These are phyloP conservation scores for Backusella tarrabulga DNA, from an alignment of 192 early-diverging fungal species.

Conservation along the genomic window DNA sequence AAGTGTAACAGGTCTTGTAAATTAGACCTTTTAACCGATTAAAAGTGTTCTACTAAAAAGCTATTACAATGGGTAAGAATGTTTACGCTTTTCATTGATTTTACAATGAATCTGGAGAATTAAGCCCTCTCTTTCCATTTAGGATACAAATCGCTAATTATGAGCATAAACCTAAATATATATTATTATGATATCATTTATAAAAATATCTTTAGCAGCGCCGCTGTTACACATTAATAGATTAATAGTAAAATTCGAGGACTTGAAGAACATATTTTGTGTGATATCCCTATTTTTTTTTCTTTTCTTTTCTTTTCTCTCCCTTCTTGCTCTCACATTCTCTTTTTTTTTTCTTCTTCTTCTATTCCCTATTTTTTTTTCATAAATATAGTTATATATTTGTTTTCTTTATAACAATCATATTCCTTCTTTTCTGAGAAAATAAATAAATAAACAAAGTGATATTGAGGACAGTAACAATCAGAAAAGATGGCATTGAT, in stretches of 20 bases:
- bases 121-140: background rate
- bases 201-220: background rate
- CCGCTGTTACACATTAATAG: background rate
- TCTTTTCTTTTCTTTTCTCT: background rate
- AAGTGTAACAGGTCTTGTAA: background rate
- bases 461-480: background rate
- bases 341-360: background rate
- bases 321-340: background rate
- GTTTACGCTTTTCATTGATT: background rate
- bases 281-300: conserved; percentile 1
- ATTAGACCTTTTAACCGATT: background rate
- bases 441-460: background rate
- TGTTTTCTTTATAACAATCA: background rate
- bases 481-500: background rate
- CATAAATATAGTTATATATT: background rate
- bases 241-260: background rate
- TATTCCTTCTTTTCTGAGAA: background rate
- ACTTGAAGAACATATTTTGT: background rate
- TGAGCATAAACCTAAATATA: background rate
- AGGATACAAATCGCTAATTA: background rate
- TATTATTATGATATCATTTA: background rate
- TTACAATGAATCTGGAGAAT: too few relatives aligned
- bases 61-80: background rate
- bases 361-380: background rate
- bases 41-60: background rate